Conservation (phyloP, 805 yeast species). For the Zygosaccharomyces rouxii region DNA sequence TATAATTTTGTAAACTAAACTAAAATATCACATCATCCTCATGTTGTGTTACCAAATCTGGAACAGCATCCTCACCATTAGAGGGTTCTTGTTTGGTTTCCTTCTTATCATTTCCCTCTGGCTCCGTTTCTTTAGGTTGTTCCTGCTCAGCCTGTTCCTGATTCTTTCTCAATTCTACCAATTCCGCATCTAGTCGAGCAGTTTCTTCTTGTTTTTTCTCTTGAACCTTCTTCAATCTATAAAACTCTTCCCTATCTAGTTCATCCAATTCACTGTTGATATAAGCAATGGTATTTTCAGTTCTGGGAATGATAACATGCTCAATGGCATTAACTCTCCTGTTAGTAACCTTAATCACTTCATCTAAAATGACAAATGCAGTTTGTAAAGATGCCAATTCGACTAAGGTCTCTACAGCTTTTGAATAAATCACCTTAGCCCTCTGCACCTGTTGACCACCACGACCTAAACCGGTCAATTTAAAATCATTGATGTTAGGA, state of each 20-base stretch:
- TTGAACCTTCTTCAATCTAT: conserved; percentile 92
- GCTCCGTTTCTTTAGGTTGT: conserved; percentile 11
- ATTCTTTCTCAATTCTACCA: conserved; percentile 24
- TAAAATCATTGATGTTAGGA: conserved; percentile 86
- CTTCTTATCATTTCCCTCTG: conserved; percentile 16
- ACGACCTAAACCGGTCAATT: conserved; percentile 93
- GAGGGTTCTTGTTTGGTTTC: conserved; percentile 19
- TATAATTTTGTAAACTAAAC: conserved; percentile 2
- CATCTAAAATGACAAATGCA: conserved; percentile 93
- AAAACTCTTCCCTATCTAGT: conserved; percentile 96
- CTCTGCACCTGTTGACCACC: conserved; percentile 98
- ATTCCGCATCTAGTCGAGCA: conserved; percentile 58
- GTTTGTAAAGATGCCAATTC: conserved; percentile 95
- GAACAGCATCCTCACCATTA: conserved; percentile 15
- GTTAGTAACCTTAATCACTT: conserved; percentile 95
- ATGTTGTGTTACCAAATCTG: conserved; percentile 36
- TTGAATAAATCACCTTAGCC: conserved; percentile 88
- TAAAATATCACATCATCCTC: conserved; percentile 47
- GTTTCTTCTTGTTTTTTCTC: conserved; percentile 84
- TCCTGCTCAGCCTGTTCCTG: conserved; percentile 26
- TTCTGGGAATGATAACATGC: conserved; percentile 95
- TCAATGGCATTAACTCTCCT: conserved; percentile 98
- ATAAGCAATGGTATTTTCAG: conserved; percentile 88
- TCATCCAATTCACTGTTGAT: conserved; percentile 96
- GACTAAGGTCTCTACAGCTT: conserved; percentile 94